A percentile compares a stretch with the other conserved stretches of the same genome.
These are phyloP conservation scores for Taiozyma sp. DNA, from an alignment of 1,139 yeast species.

Conservation along the genomic window DNA sequence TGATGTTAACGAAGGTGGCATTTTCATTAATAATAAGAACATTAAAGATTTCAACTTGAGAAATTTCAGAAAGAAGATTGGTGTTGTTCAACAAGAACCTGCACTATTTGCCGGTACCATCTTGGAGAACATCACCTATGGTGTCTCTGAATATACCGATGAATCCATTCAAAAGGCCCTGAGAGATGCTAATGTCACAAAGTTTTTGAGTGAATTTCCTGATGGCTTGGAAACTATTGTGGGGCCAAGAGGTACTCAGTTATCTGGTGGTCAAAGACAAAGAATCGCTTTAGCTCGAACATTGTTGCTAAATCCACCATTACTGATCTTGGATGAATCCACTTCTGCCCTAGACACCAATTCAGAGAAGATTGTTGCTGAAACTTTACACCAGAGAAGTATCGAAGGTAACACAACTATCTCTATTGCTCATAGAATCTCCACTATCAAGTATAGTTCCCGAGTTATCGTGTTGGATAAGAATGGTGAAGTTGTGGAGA, in stretches of 20 bases:
- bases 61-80: conserved; percentile 68
- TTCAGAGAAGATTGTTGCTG: conserved; percentile 64
- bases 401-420: conserved; percentile 75
- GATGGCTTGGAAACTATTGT: conserved; percentile 77
- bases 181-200: conserved; percentile 62
- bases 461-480: conserved; percentile 68
- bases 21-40: conserved; percentile 63
- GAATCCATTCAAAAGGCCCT: conserved; percentile 40
- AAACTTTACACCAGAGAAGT: conserved; percentile 58
- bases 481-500: conserved; percentile 70
- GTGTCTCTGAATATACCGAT: conserved; percentile 47
- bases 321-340: conserved; percentile 72
- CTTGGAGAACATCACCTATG: conserved; percentile 75
- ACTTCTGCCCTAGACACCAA: conserved; percentile 77
- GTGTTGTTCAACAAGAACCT: conserved; percentile 90
- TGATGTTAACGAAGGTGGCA: conserved; percentile 53
- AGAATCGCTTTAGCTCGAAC: conserved; percentile 87
- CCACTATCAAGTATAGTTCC: conserved; percentile 74
- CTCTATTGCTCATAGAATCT: conserved; percentile 87
- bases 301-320: conserved; percentile 57
- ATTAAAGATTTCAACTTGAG: conserved; percentile 63
- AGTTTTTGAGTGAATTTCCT: conserved; percentile 70
- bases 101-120: conserved; percentile 75
- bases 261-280: conserved; percentile 87
- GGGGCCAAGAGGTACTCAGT: conserved; percentile 84